Evolutionary conservation across 2,329 filamentous ascomycete genomes (phyloP).

Genomic region (Dactylella cylindrospora): DNA sequence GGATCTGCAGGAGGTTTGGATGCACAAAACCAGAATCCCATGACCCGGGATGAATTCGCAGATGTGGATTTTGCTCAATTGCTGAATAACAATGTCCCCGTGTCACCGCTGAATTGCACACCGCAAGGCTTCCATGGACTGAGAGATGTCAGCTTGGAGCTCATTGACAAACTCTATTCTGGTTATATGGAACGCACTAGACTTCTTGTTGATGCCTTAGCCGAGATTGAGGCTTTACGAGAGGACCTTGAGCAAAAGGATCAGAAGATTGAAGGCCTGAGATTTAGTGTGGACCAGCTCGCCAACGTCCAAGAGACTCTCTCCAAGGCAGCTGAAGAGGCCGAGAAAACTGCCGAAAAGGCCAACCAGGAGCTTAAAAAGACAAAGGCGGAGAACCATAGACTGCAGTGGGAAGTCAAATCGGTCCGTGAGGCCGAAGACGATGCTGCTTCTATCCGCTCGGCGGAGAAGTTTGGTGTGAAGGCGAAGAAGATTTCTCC

Average conservation of each 20-base stretch:
- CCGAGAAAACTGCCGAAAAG: conserved; percentile 19
- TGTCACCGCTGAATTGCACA: conserved; percentile 34
- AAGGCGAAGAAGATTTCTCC: conserved; percentile 3
- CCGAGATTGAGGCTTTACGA: conserved; percentile 24
- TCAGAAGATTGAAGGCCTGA: conserved; percentile 31
- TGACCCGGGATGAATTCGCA: conserved; percentile 37
- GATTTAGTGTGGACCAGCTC: conserved; percentile 34
- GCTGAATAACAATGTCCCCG: conserved; percentile 14
- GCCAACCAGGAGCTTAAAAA: conserved; percentile 37
- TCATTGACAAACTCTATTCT: conserved; percentile 25
- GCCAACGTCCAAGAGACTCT: conserved; percentile 36
- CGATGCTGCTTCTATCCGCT: conserved; percentile 13
- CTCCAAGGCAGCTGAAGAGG: conserved; percentile 36
- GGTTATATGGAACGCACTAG: conserved; percentile 28
- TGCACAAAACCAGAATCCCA: conserved; percentile 30
- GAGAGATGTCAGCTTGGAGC: conserved; percentile 22
- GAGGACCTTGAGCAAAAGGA: conserved; percentile 38
- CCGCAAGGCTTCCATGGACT: conserved; percentile 32
- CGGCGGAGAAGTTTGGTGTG: conserved; percentile 19
- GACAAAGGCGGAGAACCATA: conserved; percentile 24
- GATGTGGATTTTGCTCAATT: conserved; percentile 26
- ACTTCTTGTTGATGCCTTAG: conserved; percentile 25
- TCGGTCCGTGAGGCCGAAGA: conserved; percentile 23
- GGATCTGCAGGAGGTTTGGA: conserved; percentile 1
- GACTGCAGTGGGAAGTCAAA: conserved; percentile 24